Evolutionary conservation across 257 asterid genomes (phyloP).

Genomic region (Salvia rosmarinus): DNA sequence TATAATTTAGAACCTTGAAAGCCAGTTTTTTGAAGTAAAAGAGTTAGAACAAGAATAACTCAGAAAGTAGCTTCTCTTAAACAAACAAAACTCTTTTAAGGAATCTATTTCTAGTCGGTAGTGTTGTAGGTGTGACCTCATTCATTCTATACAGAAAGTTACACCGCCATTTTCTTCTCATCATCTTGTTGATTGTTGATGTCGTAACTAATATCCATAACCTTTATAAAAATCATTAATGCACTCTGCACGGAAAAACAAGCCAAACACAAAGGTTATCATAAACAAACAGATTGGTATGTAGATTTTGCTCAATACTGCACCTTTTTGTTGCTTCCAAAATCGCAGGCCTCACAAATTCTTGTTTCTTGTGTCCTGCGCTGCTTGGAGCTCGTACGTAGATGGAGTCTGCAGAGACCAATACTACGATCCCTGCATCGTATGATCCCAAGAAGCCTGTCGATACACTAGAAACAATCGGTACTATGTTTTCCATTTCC

Average conservation of each 20-base stretch:
- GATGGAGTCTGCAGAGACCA: conserved; percentile 39
- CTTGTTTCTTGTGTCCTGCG: conserved; percentile 5
- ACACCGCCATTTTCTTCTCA: conserved; percentile 25
- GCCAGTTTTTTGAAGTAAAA: background rate
- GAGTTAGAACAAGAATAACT: background rate
- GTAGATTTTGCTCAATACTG: background rate
- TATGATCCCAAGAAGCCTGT: conserved; percentile 22
- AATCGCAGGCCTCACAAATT: conserved; percentile 1
- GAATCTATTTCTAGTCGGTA: conserved; percentile 34
- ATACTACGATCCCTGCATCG: background rate
- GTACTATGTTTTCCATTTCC: background rate
- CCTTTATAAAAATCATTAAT: background rate
- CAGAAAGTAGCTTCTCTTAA: conserved; percentile 9
- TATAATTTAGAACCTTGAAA: background rate
- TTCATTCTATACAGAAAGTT: background rate
- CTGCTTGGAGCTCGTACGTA: background rate
- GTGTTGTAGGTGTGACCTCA: conserved; percentile 38
- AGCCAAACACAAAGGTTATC: background rate
- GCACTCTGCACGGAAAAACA: background rate
- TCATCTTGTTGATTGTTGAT: conserved; percentile 26
- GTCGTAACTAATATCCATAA: conserved; percentile 25
- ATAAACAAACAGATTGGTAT: conserved; percentile 4
- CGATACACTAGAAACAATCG: conserved; percentile 19
- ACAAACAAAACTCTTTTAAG: background rate
- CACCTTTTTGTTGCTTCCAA: background rate